phyloP scores from a whole-genome alignment of 305 asterid species.

The Fraxinus paxiana region DNA sequence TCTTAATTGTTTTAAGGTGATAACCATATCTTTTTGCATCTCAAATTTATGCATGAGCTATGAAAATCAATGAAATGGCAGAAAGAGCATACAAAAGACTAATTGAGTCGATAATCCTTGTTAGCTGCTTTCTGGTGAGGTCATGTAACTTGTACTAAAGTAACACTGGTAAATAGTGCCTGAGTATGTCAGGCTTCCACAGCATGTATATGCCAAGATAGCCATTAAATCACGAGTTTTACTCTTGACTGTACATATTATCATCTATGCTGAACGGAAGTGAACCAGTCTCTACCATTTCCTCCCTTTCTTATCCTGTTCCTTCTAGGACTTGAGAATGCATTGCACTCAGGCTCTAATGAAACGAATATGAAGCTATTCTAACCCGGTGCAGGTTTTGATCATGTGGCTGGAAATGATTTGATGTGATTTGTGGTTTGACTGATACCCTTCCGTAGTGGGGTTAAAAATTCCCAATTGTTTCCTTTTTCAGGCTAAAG shows the following conservation, averaged over 20 bases:
- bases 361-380: conserved; percentile 12
- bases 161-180: background rate
- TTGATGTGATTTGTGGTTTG: background rate
- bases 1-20: conserved; percentile 4
- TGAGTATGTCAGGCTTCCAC: background rate
- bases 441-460: conserved; percentile 1
- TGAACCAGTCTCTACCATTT: conserved; percentile 17
- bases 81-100: conserved; percentile 1
- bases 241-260: background rate
- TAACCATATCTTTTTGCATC: background rate
- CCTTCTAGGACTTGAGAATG: background rate
- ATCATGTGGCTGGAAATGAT: background rate
- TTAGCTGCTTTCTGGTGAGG: conserved; percentile 11
- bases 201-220: background rate
- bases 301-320: conserved; percentile 12
- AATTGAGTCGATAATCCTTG: background rate
- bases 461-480: background rate
- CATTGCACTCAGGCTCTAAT: background rate
- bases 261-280: background rate
- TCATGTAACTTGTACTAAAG: background rate
- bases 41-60: background rate
- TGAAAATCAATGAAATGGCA: conserved; percentile 10
- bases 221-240: background rate
- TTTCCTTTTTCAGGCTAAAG: conserved; percentile 58
- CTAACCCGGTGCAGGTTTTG: background rate